Conservation (phyloP, 2,329 filamentous ascomycete genomes). For the Talaromyces sp. region DNA sequence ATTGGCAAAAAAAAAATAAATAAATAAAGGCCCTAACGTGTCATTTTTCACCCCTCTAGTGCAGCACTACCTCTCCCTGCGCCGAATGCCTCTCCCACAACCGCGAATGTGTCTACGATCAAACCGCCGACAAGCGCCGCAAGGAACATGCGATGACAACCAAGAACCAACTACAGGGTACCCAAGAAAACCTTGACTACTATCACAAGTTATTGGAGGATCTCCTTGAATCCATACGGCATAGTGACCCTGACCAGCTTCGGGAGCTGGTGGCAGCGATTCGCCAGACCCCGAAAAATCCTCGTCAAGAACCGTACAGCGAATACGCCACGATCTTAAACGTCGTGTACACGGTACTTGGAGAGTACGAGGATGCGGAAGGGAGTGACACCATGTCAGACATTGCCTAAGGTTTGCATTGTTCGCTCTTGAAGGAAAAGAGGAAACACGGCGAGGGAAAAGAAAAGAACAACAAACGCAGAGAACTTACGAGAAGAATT, state of each 20-base stretch:
- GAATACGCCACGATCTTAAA: constrained; percentile 12
- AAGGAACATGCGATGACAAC: constrained; percentile 25
- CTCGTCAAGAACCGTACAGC: neutral
- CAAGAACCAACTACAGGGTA: constrained; percentile 22
- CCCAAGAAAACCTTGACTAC: constrained; percentile 8
- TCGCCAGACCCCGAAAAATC: constrained; percentile 17
- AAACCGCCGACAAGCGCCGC: constrained; percentile 30
- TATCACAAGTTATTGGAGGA: constrained; percentile 22
- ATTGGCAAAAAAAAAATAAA: neutral
- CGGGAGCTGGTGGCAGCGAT: constrained; percentile 23
- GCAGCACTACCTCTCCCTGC: constrained; percentile 25
- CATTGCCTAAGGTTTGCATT: constrained; percentile 1
- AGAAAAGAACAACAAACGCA: neutral
- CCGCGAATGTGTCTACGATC: constrained; percentile 29
- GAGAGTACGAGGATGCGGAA: constrained; percentile 6
- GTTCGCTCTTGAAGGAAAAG: neutral
- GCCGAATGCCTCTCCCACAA: constrained; percentile 27
- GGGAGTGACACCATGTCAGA: constrained; percentile 4
- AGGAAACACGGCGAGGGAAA: neutral
- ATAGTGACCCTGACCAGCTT: constrained; percentile 14
- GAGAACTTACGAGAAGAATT: neutral
- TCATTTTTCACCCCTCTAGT: constrained; percentile 16
- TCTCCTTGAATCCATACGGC: constrained; percentile 21
- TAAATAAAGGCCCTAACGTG: neutral
- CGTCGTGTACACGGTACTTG: constrained; percentile 3